Base-by-base conservation (phyloP, 495 filamentous ascomycete genomes). In the Aspergillus indologenus region DNA sequence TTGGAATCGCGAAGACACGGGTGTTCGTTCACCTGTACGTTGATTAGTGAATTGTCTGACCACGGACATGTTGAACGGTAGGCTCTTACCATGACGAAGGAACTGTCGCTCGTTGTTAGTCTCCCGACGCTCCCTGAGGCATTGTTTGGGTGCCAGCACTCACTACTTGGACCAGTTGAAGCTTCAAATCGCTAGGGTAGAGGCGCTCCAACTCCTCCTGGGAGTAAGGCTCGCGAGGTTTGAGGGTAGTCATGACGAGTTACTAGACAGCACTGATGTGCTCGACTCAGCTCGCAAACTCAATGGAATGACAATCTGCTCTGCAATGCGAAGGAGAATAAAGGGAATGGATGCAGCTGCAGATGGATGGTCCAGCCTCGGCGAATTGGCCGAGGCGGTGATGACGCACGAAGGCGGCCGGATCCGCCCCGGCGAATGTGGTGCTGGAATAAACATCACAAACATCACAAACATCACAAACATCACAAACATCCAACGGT, bases 121-220 rank as follows among this genome's bases (percentile, higher is more conserved):
- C 19, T 48, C 20, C 17, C 5, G 12, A 31, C 24, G 34, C 34
- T 6, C 2, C 12, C 34, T 11, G 14, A 5, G 48, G 15, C 15
- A 18, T 29, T 29, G 15, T 12, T 29, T 8, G 31, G 23, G 22
- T 42, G 21, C 7, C 46, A 20, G 34, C 49, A 78, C 83, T 61
- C 76, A 88, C 85, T 60, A 98, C 80, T 71, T 98, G 94, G 12
- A 98, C 94, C 43, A 90, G 79, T 68, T 92, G 89, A 19, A 98
- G 85, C 70, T 95, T 81, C 51, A 98, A 77, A 17, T 77, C 77
- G 44, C 82, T 67, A 0, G 94, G 94, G 77, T 97, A 98, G 47
- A 98, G 87, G 62, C 78, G 75, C 40, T 77, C 73, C 20, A 98
- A 85, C 81, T 98, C 95, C 54, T 89, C 87, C 54, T 83, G 74